These are phyloP conservation scores for Tetrapisispora nanseiensis DNA, from an alignment of 805 yeast genomes.

Conservation along the genomic window DNA sequence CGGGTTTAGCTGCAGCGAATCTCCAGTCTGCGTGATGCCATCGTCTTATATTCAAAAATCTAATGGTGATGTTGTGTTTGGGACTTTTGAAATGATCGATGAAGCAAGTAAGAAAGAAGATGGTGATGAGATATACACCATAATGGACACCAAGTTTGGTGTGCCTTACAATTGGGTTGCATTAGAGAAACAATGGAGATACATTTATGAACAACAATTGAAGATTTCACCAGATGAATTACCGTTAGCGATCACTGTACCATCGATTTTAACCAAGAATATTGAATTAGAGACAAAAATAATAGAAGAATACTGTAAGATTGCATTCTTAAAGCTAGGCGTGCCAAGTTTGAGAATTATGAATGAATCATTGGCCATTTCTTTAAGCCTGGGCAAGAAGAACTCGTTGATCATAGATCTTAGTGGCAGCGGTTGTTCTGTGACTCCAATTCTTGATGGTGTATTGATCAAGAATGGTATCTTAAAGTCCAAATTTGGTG, in stretches of 20 bases:
- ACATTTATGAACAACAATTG: conserved; percentile 44
- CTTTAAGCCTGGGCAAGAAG: conserved; percentile 68
- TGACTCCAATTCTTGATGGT: conserved; percentile 74
- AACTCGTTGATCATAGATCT: conserved; percentile 74
- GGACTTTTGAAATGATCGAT: conserved; percentile 23
- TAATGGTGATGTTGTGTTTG: conserved; percentile 17
- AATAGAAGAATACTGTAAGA: conserved; percentile 54
- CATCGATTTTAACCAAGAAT: conserved; percentile 14
- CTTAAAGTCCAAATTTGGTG: conserved; percentile 65
- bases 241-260: conserved; percentile 47
- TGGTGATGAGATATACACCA: conserved; percentile 35
- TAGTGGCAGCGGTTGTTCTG: conserved; percentile 59
- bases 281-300: conserved; percentile 21
- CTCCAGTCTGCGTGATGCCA: conserved; percentile 50
- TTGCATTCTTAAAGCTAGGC: conserved; percentile 63
- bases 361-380: conserved; percentile 66
- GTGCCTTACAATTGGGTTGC: conserved; percentile 65
- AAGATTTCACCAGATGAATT: conserved; percentile 47
- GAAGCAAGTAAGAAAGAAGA: conserved; percentile 6
- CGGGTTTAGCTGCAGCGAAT: conserved; percentile 52
- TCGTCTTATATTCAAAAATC: conserved; percentile 41
- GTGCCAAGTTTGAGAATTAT: conserved; percentile 72
- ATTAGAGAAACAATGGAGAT: conserved; percentile 55
- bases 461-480: conserved; percentile 56
- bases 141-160: conserved; percentile 45